These are phyloP conservation scores for Pugionium dolabratum DNA, from an alignment of 345 rosid species.

Conservation along the genomic window DNA sequence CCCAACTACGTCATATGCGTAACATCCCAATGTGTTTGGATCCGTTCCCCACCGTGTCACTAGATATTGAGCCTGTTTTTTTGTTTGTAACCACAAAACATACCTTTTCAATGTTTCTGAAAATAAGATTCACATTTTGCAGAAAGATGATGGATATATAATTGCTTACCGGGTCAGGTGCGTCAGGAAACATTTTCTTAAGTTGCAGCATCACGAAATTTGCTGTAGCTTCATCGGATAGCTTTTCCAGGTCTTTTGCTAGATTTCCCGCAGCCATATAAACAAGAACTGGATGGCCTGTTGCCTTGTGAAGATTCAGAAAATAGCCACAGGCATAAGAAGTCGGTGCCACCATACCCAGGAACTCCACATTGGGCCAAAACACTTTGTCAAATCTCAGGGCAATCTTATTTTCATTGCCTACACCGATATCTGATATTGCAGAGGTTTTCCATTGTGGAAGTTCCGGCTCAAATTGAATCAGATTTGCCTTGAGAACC, in stretches of 20 bases:
- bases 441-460: conserved; percentile 85
- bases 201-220: conserved; percentile 68
- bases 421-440: conserved; percentile 75
- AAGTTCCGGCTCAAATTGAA: conserved; percentile 76
- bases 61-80: conserved; percentile 61
- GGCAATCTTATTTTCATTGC: conserved; percentile 84
- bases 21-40: conserved; percentile 76
- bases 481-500: conserved; percentile 75
- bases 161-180: conserved; percentile 67
- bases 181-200: conserved; percentile 84
- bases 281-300: conserved; percentile 80
- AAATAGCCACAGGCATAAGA: conserved; percentile 85
- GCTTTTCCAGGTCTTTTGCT: conserved; percentile 70
- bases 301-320: conserved; percentile 85
- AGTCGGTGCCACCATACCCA: conserved; percentile 72
- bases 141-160: not conserved
- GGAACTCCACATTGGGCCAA: conserved; percentile 83
- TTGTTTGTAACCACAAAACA: not conserved
- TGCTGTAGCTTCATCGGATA: conserved; percentile 62
- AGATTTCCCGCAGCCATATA: conserved; percentile 87
- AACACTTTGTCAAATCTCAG: conserved; percentile 61
- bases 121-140: not conserved
- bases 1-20: conserved; percentile 77
- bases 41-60: conserved; percentile 84
- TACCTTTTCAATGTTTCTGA: not conserved